Evolutionary conservation across 257 asterid species (phyloP).

Genomic region (Vinca minor): DNA sequence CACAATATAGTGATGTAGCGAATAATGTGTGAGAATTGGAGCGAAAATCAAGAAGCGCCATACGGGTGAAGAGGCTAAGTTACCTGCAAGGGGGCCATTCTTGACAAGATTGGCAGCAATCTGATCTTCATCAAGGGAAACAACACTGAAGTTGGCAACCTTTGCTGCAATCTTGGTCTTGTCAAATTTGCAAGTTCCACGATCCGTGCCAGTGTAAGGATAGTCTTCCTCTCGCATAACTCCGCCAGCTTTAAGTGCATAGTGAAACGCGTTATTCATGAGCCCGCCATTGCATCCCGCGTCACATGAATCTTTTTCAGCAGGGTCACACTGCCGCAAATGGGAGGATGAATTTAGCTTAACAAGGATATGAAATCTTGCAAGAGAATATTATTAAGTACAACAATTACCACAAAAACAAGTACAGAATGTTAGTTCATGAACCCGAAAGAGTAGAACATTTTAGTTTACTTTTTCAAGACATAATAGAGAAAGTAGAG

Average conservation of each 20-base stretch:
- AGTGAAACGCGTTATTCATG: constrained; percentile 85
- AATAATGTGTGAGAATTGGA: no score
- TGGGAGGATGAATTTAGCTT: constrained; percentile 2
- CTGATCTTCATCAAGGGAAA: constrained; percentile 77
- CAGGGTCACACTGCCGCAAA: constrained; percentile 72
- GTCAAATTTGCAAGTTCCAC: constrained; percentile 63
- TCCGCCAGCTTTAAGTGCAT: constrained; percentile 79
- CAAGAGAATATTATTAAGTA: background rate
- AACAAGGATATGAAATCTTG: background rate
- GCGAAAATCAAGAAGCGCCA: background rate
- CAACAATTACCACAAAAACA: background rate
- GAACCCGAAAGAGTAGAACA: background rate
- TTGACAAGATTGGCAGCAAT: constrained; percentile 86
- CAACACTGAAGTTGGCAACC: constrained; percentile 86
- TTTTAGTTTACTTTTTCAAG: background rate
- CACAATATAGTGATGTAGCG: background rate
- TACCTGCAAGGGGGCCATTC: constrained; percentile 91
- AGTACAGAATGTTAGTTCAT: background rate
- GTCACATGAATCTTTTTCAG: constrained; percentile 63
- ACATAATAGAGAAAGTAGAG: background rate
- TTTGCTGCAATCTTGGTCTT: constrained; percentile 64
- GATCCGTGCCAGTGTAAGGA: constrained; percentile 76
- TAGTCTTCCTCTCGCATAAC: constrained; percentile 80
- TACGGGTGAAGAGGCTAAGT: constrained; percentile 4
- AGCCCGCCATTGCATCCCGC: constrained; percentile 85